Base-by-base conservation (phyloP, 768 basidiomycete genomes). In the Hygrophorus pudorinus region DNA sequence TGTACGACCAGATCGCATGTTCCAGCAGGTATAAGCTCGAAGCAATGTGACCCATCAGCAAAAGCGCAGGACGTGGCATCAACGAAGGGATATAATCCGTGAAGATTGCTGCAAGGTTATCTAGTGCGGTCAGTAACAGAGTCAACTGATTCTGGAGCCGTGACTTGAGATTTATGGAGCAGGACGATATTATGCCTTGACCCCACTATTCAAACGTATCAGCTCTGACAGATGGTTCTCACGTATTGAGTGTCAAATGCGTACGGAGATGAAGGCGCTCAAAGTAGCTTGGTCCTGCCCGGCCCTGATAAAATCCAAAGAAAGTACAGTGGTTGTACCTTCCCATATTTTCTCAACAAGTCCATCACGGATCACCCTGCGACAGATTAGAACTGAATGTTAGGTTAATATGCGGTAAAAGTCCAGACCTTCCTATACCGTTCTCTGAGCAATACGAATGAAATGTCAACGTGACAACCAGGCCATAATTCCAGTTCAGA, bases 261-360 rank as follows among this genome's bases (percentile, higher is more conserved):
- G 42, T 52, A 84, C 82, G 10, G 67, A 58, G 6, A 64, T 53
- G 50, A 79, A 84, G 0, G 76, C 63, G 11, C 58, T 52, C 44
- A 80, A 49, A 1, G 67, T 65, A 1, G 49, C 48, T 12, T 65
- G 65, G 48, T 76, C 71, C 35, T 63, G 60, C 16, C 72, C 67
- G 3, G 76, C 76, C 38, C 83, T 65, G 7, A 75, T 62, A 31
- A 86, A 63, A 56, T 89, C 85, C 40, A 86, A 59, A 1, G 82
- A 69, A 4, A 87, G 70, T 2, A 87, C 81, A 0, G 73, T 75
- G 11, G 71, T 68, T 0, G 84, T 85, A 0, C 83, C 85, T 60
- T 88, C 86, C 85, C 85, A 88, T 33, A 89, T 85, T 52, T 79
- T 82, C 62, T 88, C 86, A 10, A 87, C 86, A 6, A 82, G 56